These are phyloP conservation scores for Basipetospora sp. DNA, from an alignment of 2,329 filamentous ascomycete species.

Conservation along the genomic window DNA sequence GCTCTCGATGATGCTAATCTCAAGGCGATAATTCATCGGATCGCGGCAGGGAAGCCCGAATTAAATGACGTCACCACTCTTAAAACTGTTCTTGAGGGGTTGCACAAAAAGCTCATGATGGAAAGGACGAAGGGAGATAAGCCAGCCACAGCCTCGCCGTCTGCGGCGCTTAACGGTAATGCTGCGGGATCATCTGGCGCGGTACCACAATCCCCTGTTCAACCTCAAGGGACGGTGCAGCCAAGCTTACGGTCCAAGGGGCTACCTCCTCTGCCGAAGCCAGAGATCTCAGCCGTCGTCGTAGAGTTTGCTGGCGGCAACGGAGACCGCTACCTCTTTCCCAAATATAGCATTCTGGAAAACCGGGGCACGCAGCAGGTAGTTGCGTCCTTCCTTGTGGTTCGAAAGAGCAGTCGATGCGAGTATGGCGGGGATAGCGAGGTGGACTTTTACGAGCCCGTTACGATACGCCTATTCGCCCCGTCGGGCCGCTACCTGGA, in stretches of 20 bases:
- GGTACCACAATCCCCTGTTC: conserved; percentile 12
- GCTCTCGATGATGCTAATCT: conserved; percentile 37
- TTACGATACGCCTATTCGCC: conserved; percentile 47
- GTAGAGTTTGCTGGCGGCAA: conserved; percentile 53
- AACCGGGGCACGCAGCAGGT: conserved; percentile 47
- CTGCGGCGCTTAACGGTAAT: conserved; percentile 7
- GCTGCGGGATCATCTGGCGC: conserved; percentile 8
- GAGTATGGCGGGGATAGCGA: conserved; percentile 49
- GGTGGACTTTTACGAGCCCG: conserved; percentile 62
- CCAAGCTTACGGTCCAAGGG: conserved; percentile 40
- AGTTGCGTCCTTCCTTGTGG: conserved; percentile 63
- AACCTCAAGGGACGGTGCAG: conserved; percentile 20
- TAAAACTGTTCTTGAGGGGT: conserved; percentile 34
- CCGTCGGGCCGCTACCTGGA: conserved; percentile 43
- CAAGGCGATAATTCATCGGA: conserved; percentile 36
- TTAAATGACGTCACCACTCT: conserved; percentile 40
- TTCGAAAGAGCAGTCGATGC: conserved; percentile 54
- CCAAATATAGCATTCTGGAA: conserved; percentile 63
- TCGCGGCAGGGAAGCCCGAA: conserved; percentile 35
- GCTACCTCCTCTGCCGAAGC: conserved; percentile 36
- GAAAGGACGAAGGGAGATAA: conserved; percentile 10
- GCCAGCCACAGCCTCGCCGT: conserved; percentile 7
- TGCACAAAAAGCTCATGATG: conserved; percentile 17
- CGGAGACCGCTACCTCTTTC: conserved; percentile 65
- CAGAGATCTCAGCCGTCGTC: conserved; percentile 50